A percentile compares a stretch with the other conserved stretches of the same genome.
Evolutionary conservation across 164 flowering plant genomes (phyloP).

Genomic region (Amborella trichopoda): DNA sequence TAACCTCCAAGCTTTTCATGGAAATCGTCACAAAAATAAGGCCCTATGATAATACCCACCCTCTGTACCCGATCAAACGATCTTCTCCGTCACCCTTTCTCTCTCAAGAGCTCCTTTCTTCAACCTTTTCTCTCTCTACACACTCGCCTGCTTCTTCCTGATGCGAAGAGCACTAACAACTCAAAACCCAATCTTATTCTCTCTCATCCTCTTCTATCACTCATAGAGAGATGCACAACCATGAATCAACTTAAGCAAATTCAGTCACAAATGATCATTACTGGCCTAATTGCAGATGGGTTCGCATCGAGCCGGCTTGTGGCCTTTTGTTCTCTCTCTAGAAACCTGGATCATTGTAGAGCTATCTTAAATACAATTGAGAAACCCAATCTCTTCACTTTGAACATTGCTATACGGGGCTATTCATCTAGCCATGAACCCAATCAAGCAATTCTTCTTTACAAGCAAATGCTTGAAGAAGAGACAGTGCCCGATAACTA

Average conservation of each 20-base stretch:
- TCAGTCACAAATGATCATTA: slow-evolving; percentile 41
- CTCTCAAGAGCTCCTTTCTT: too few relatives aligned
- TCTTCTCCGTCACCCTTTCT: too few relatives aligned
- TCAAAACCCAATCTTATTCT: slow-evolving; percentile 16
- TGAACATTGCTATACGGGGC: slow-evolving; percentile 42
- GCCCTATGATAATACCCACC: too few relatives aligned
- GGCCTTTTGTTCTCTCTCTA: slow-evolving; percentile 33
- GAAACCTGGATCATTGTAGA: slow-evolving; percentile 14
- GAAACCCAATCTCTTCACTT: slow-evolving; percentile 31
- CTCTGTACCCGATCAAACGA: too few relatives aligned
- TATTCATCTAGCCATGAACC: slow-evolving; percentile 21
- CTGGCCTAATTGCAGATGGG: slow-evolving; percentile 28
- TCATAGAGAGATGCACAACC: slow-evolving; percentile 39
- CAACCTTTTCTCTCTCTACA: slow-evolving; percentile 6
- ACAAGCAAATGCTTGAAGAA: slow-evolving; percentile 32
- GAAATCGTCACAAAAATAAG: too few relatives aligned
- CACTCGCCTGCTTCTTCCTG: slow-evolving; percentile 13
- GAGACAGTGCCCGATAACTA: slow-evolving; percentile 35
- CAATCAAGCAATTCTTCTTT: slow-evolving; percentile 25
- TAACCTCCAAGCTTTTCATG: too few relatives aligned
- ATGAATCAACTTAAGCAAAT: slow-evolving; percentile 41
- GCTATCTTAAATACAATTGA: slow-evolving; percentile 17
- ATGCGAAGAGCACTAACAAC: slow-evolving; percentile 18
- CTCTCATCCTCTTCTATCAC: slow-evolving; percentile 30
- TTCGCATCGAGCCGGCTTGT: slow-evolving; percentile 41